Evolutionary conservation across 495 filamentous ascomycete species (phyloP), one percentile per base, ranked within the genome.

Genomic region (Aspergillus haitiensis): DNA sequence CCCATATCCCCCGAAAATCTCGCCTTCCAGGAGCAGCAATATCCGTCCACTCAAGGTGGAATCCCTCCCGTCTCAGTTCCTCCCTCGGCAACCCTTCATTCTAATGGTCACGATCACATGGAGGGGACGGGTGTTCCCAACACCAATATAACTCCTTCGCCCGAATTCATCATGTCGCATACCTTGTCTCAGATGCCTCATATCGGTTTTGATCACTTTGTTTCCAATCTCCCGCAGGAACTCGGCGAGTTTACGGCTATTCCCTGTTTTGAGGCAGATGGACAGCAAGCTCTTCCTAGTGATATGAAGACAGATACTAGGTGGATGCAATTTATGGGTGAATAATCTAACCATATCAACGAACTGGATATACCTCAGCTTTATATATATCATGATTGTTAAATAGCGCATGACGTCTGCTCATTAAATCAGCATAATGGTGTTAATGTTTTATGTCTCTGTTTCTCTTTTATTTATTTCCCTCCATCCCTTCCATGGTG

Each of bases 171-270:
- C 4, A 57, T 71, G 2, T 65, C 73, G 2, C 70, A 75, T 53
- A 59, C 68, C 1, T 63, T 80, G 21, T 67, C 75, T 1, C 67
- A 75, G 21, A 71, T 75, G 60, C 65, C 74, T 1, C 72, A 72
- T 62, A 75, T 76, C 39, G 76, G 74, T 1, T 73, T 79, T 46
- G 77, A 79, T 48, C 74, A 77, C 54, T 80, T 79, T 36, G 72
- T 79, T 7, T 77, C 75, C 6, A 78, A 78, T 42, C 74, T 80
- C 32, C 77, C 77, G 2, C 76, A 78, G 57, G 77, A 80, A 47
- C 54, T 80, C 35, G 76, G 70, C 46, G 76, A 80, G 53, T 80
- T 80, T 48, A 78, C 71, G 16, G 76, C 76, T 0, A 79, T 80
- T 59, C 75, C 77, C 3, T 77, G 72, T 59, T 80, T 80, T 59